Conservation (phyloP, 2,329 filamentous ascomycete species). For the Helminthosporium solani region DNA sequence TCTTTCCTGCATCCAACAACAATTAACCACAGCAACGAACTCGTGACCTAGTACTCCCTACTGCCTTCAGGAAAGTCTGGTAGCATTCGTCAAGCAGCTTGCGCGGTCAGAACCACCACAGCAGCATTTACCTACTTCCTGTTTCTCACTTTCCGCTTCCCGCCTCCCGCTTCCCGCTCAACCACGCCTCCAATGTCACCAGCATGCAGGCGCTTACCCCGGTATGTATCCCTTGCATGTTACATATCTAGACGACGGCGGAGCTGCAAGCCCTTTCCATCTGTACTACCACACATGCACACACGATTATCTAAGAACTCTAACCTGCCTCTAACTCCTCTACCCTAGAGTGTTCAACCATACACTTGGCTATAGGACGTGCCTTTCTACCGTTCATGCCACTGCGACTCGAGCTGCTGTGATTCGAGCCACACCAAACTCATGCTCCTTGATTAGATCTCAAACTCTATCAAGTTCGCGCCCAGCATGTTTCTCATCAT, state of each 20-base stretch:
- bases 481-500: not conserved
- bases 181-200: slow-evolving; percentile 4
- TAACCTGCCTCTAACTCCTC: slow-evolving; percentile 22
- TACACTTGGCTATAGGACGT: slow-evolving; percentile 13
- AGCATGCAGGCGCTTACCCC: slow-evolving; percentile 15
- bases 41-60: no score
- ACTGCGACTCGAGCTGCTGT: no score
- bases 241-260: slow-evolving; percentile 4
- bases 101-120: no score
- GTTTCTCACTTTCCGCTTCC: slow-evolving; percentile 1
- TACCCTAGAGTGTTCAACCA: slow-evolving; percentile 13
- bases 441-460: not conserved
- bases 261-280: slow-evolving; percentile 21
- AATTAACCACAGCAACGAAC: no score
- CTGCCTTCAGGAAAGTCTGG: no score
- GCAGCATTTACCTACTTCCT: no score
- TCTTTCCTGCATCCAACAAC: not conserved
- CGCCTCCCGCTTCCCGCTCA: not conserved
- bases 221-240: slow-evolving; percentile 25
- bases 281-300: slow-evolving; percentile 14
- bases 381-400: not conserved
- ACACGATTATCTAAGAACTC: slow-evolving; percentile 29
- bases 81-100: no score
- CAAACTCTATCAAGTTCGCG: not conserved
- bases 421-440: not conserved